phyloP scores from a whole-genome alignment of 2,329 filamentous ascomycete genomes.

The Dactylellina cionopaga region DNA sequence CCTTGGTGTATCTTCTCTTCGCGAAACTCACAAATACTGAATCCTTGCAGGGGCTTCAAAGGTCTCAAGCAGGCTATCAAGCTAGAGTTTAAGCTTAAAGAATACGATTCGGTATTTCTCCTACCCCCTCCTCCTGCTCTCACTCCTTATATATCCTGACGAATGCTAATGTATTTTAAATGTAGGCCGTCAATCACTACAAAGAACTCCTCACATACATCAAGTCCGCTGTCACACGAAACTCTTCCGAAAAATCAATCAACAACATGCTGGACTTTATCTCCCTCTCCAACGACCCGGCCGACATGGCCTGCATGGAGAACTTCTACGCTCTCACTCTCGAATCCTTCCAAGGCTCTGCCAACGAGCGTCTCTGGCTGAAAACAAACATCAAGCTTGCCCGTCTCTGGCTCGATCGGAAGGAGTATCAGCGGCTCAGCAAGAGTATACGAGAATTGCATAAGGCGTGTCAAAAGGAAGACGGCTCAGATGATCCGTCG shows the following conservation, averaged over 20 bases:
- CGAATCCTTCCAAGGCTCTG: conserved; percentile 93
- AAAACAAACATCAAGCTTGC: conserved; percentile 98
- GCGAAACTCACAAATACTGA: conserved; percentile 60
- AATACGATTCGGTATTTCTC: conserved; percentile 71
- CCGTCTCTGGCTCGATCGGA: conserved; percentile 87
- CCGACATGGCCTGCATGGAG: conserved; percentile 83
- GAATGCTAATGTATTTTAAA: no score
- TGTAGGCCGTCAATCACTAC: conserved; percentile 88
- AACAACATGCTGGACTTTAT: conserved; percentile 99
- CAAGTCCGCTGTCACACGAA: conserved; percentile 93
- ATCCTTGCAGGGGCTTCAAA: conserved; percentile 78
- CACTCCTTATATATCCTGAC: neutral
- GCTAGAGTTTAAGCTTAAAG: conserved; percentile 90
- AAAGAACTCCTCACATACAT: conserved; percentile 95
- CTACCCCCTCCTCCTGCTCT: conserved; percentile 40
- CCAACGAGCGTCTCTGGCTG: conserved; percentile 95
- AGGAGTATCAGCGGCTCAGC: conserved; percentile 81
- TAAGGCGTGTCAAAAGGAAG: conserved; percentile 83
- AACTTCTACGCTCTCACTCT: conserved; percentile 94
- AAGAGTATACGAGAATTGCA: conserved; percentile 90
- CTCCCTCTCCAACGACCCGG: conserved; percentile 75
- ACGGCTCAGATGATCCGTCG: conserved; percentile 88
- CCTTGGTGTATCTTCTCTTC: neutral
- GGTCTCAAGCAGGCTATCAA: conserved; percentile 98
- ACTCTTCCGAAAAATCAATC: conserved; percentile 99